These are phyloP conservation scores for Xylaria acuta DNA, from an alignment of 495 filamentous ascomycete species.

Conservation along the genomic window DNA sequence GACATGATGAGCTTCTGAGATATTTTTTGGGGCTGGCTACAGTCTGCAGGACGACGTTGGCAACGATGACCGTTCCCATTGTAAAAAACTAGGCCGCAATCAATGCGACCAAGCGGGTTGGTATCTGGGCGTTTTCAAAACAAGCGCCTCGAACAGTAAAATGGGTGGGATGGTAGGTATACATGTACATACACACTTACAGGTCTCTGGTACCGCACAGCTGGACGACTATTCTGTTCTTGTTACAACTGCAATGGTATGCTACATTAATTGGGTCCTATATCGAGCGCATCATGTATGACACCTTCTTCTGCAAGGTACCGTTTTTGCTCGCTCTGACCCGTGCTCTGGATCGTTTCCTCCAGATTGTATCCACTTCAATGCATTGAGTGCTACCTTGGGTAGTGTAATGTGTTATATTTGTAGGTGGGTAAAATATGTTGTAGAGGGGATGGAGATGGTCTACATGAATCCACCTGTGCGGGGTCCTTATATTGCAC, in stretches of 20 bases:
- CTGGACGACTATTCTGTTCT: constrained; percentile 3
- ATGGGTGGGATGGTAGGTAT: background rate
- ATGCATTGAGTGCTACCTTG: too few species aligned
- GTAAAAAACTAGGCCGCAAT: constrained; percentile 6
- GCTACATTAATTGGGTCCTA: background rate
- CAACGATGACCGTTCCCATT: background rate
- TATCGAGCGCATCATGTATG: constrained; percentile 16
- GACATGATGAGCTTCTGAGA: background rate
- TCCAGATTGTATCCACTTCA: constrained; percentile 17
- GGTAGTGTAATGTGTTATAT: too few species aligned
- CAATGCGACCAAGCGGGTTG: constrained; percentile 9
- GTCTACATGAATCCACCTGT: too few species aligned
- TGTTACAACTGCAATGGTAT: background rate
- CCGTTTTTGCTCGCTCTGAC: constrained; percentile 29
- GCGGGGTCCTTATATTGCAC: too few species aligned
- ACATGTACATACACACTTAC: background rate
- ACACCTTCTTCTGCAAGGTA: constrained; percentile 35
- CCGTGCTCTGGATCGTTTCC: constrained; percentile 14
- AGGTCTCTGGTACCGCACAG: background rate
- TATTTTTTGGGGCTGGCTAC: background rate
- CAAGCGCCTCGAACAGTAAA: constrained; percentile 18
- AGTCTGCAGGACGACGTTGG: background rate
- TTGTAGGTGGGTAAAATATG: too few species aligned
- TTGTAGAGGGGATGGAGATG: too few species aligned
- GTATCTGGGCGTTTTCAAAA: constrained; percentile 13